Evolutionary conservation across 2,329 filamentous ascomycete genomes (phyloP).

Genomic region (Tolypocladium pustulatum): DNA sequence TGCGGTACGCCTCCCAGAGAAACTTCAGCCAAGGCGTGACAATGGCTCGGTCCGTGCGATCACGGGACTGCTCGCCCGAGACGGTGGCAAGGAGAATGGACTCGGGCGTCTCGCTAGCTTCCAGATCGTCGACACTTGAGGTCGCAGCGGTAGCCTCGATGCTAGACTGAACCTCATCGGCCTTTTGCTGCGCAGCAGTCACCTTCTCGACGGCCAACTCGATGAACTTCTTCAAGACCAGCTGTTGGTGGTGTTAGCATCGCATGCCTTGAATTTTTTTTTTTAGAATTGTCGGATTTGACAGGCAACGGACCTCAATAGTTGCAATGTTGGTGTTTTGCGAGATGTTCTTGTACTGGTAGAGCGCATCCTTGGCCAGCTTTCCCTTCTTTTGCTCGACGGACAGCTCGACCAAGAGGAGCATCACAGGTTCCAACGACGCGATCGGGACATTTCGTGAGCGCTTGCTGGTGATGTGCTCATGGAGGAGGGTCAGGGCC

Average conservation of each 20-base stretch:
- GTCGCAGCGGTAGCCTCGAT: constrained; percentile 58
- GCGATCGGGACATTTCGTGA: constrained; percentile 95
- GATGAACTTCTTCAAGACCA: constrained; percentile 96
- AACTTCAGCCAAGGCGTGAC: constrained; percentile 99
- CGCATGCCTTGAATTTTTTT: neutral
- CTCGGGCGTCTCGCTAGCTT: constrained; percentile 94
- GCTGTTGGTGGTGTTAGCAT: constrained; percentile 29
- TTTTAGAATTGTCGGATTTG: neutral
- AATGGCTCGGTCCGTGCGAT: constrained; percentile 94
- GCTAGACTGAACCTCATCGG: constrained; percentile 84
- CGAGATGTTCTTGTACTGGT: constrained; percentile 99
- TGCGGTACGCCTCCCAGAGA: constrained; percentile 98
- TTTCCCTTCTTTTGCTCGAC: constrained; percentile 98
- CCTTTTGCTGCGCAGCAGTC: constrained; percentile 88
- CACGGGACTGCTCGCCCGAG: constrained; percentile 92
- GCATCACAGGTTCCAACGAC: constrained; percentile 95
- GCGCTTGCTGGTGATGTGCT: constrained; percentile 97
- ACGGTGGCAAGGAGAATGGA: constrained; percentile 96
- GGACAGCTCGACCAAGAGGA: constrained; percentile 91
- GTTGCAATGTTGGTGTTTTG: constrained; percentile 98
- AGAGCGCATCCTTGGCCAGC: constrained; percentile 94
- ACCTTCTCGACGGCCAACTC: constrained; percentile 95
- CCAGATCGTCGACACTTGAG: constrained; percentile 82
- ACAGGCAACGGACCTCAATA: constrained; percentile 60
- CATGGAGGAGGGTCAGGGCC: constrained; percentile 88